Evolutionary conservation across 2,329 filamentous ascomycete genomes (phyloP).

Genomic region (Arthrobotrys musiformis): DNA sequence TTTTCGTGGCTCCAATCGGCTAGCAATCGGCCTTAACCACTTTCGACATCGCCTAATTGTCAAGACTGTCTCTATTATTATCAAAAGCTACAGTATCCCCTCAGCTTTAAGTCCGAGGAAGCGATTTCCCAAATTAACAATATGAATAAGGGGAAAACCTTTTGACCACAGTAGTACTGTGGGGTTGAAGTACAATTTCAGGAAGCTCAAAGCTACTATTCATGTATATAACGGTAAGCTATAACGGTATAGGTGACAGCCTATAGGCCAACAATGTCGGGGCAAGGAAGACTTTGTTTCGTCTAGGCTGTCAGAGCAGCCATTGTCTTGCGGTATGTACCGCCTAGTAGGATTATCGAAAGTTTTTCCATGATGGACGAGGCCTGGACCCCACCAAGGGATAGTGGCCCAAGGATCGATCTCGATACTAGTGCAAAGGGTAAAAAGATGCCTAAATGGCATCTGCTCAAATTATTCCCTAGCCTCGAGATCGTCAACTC

Average conservation of each 20-base stretch:
- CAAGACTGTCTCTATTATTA: slow-evolving; percentile 50
- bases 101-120: slow-evolving; percentile 49
- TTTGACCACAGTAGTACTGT: neutral
- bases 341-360: slow-evolving; percentile 40
- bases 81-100: slow-evolving; percentile 21
- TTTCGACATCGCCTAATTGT: slow-evolving; percentile 52
- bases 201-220: slow-evolving; percentile 32
- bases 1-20: slow-evolving; percentile 56
- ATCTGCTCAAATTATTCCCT: slow-evolving; percentile 16
- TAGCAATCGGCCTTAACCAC: slow-evolving; percentile 43
- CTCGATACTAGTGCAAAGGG: slow-evolving; percentile 40
- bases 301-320: slow-evolving; percentile 38
- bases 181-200: slow-evolving; percentile 23
- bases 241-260: slow-evolving; percentile 24
- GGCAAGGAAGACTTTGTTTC: slow-evolving; percentile 30
- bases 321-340: slow-evolving; percentile 49
- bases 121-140: slow-evolving; percentile 54
- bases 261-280: slow-evolving; percentile 10
- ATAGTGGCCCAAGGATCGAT: slow-evolving; percentile 34
- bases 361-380: slow-evolving; percentile 19
- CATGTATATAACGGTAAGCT: slow-evolving; percentile 37
- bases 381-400: slow-evolving; percentile 22
- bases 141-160: slow-evolving; percentile 20
- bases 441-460: slow-evolving; percentile 53
- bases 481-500: slow-evolving; percentile 42